phyloP scores from a whole-genome alignment of 495 filamentous ascomycete species.

The Neurospora pannonica region DNA sequence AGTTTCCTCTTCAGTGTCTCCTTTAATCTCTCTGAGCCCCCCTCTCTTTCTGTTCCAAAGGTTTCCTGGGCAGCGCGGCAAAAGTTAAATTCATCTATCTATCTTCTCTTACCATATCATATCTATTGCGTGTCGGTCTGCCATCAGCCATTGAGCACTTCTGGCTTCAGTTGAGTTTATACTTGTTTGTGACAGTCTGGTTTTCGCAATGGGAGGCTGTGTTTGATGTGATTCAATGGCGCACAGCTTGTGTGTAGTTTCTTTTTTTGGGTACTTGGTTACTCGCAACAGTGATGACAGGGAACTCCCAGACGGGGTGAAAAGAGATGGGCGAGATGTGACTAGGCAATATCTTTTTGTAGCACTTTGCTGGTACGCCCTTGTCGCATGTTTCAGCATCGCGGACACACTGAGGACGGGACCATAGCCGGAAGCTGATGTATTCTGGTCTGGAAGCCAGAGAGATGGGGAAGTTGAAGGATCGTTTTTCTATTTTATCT shows the following conservation, averaged over 20 bases:
- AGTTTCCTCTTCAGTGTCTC: background rate
- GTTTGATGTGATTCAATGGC: background rate
- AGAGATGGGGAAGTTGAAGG: background rate
- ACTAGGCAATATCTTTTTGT: background rate
- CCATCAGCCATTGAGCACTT: background rate
- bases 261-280: background rate
- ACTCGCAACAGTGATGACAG: background rate
- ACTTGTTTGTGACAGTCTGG: background rate
- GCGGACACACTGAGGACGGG: background rate
- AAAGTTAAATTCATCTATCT: background rate
- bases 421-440: background rate
- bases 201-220: background rate
- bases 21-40: background rate
- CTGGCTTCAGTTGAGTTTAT: background rate
- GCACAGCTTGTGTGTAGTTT: background rate
- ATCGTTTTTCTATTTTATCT: background rate
- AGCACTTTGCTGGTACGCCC: background rate
- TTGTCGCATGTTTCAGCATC: background rate
- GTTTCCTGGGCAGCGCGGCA: background rate
- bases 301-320: background rate
- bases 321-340: background rate
- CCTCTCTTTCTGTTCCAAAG: background rate
- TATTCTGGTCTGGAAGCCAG: background rate
- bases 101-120: background rate
- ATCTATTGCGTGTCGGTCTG: background rate